Evolutionary conservation across 805 yeast species (phyloP), one percentile per base, ranked within the genome.

Genomic region (Saturnispora quitensis): DNA sequence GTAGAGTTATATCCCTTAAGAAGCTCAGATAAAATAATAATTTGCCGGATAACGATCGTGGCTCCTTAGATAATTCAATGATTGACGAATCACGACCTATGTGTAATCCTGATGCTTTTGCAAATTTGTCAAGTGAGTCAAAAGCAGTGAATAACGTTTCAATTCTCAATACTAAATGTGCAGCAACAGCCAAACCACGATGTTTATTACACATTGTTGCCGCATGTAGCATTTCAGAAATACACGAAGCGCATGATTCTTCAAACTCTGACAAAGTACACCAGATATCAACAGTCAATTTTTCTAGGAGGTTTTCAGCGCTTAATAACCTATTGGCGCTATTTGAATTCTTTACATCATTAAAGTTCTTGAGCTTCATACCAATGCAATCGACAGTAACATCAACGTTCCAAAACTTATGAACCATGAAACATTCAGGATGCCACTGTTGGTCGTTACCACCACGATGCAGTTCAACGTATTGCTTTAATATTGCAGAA

Each of bases 371-470:
- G 17, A 55, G 35, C 33, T 54, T 52, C n/a, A 58, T 68, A 38
- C 73, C 90, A 27, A 84, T 75, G 8, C 78, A 71, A 48, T 77
- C 82, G 0, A 85, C 75, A 1, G 84, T 76, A 22, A 93, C 73
- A 52, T 82, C 77, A 20, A 90, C 95, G 63, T 89, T 89, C 99
- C 99, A 93, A 62, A 89, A 90, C 67, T 90, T 90, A 71, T 86
- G 90, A 46, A 93, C 95, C 89, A 95, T 95, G 64, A 89, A 93
- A 72, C 99, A 93, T 65, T 95, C 98, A 1, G 97, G 98, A 68
- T 93, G 99, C 99, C 99, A 93, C 64, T 89, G 95, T 66, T 90
- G 96, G 53, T 86, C 84, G 58, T 84, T 77, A 22, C 97, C 97
- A 48, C 97, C 96, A 58, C 93, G 76, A 55, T 81, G 87, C 44